Percentiles rank a stretch among this genome's conserved stretches.
phyloP scores from a whole-genome alignment of 1,284 basidiomycete species.

The Termitomyces sp. region DNA sequence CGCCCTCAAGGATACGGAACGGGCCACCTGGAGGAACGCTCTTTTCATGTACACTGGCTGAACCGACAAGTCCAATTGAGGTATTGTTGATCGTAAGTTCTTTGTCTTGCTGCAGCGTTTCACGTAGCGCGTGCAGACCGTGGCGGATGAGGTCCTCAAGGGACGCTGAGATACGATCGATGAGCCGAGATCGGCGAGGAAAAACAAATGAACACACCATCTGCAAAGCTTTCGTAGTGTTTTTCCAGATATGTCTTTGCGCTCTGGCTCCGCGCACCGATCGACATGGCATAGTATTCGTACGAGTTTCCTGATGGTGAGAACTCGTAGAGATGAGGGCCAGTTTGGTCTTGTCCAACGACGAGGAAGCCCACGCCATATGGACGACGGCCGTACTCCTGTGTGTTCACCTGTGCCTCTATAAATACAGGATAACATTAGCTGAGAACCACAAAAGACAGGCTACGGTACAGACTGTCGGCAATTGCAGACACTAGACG shows the following conservation, averaged over 20 bases:
- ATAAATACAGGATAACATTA: slow-evolving; percentile 10
- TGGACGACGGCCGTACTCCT: slow-evolving; percentile 95
- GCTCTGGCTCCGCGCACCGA: slow-evolving; percentile 95
- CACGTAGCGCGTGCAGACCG: slow-evolving; percentile 87
- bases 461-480: slow-evolving; percentile 64
- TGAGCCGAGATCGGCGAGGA: background rate
- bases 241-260: slow-evolving; percentile 99
- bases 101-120: slow-evolving; percentile 97
- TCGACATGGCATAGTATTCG: slow-evolving; percentile 98
- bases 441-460: background rate
- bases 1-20: slow-evolving; percentile 81
- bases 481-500: slow-evolving; percentile 91
- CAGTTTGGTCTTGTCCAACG: slow-evolving; percentile 90
- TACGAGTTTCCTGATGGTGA: slow-evolving; percentile 96
- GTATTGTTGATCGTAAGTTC: slow-evolving; percentile 90
- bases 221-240: slow-evolving; percentile 83
- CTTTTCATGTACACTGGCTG: slow-evolving; percentile 55
- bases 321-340: slow-evolving; percentile 98
- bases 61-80: slow-evolving; percentile 86
- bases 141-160: slow-evolving; percentile 87
- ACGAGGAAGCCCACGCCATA: slow-evolving; percentile 99
- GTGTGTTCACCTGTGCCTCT: slow-evolving; percentile 99
- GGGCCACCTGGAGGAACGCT: slow-evolving; percentile 43
- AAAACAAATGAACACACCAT: slow-evolving; percentile 53
- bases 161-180: slow-evolving; percentile 43